Conservation (phyloP, 306 rosid species). For the Trifolium pratense region DNA sequence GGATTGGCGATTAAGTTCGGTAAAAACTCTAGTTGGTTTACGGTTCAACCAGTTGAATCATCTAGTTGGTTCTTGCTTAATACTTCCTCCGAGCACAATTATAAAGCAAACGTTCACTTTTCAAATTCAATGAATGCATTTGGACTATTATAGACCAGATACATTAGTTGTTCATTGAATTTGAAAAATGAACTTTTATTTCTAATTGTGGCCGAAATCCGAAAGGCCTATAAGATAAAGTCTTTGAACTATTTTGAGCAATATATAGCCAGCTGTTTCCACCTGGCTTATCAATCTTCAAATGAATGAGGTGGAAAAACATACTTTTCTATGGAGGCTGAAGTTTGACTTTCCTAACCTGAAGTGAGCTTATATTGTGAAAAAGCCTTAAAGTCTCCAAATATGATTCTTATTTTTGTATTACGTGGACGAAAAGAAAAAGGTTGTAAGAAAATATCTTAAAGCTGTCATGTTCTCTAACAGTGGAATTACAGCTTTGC, state of each 20-base stretch:
- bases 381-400: background rate
- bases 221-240: too few species aligned
- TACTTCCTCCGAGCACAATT: too few species aligned
- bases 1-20: too few species aligned
- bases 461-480: constrained; percentile 18
- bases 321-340: background rate
- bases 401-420: constrained; percentile 6
- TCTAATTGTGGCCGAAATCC: too few species aligned
- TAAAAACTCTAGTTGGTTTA: too few species aligned
- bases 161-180: too few species aligned
- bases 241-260: background rate
- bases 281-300: background rate
- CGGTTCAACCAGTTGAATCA: too few species aligned
- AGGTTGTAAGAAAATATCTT: background rate
- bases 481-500: background rate
- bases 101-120: too few species aligned
- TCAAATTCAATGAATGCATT: too few species aligned
- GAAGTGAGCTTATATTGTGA: background rate
- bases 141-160: too few species aligned
- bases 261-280: background rate
- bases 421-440: constrained; percentile 10
- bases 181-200: too few species aligned
- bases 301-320: background rate
- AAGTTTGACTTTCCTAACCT: constrained; percentile 13
- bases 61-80: too few species aligned